Evolutionary conservation across 228 moss, liverwort and hornwort genomes (phyloP).

Genomic region (Sphagnum fallax): DNA sequence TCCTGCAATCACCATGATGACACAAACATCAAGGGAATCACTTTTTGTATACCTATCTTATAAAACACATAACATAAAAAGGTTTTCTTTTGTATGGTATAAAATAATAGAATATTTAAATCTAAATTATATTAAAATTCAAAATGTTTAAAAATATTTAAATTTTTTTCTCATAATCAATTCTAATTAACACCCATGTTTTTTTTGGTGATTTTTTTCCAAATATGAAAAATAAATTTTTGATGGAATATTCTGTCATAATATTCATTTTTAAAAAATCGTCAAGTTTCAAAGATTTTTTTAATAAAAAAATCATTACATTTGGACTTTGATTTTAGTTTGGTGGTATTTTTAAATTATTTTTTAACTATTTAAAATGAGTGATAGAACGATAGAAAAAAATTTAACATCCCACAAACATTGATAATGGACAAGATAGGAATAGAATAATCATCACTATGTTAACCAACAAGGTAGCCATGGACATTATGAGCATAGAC

Average conservation of each 20-base stretch:
- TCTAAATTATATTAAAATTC: no score
- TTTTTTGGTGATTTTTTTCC: no score
- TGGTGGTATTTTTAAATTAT: slow-evolving; percentile 26
- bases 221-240: no score
- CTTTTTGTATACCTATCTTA: no score
- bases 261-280: slow-evolving; percentile 21
- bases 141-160: no score
- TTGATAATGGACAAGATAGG: slow-evolving; percentile 74
- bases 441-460: slow-evolving; percentile 85
- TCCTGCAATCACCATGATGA: slow-evolving; percentile 5
- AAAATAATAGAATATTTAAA: no score
- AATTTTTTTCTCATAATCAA: no score
- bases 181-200: no score
- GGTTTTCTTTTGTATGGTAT: no score
- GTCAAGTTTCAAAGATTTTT: slow-evolving; percentile 17
- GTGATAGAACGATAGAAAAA: slow-evolving; percentile 13
- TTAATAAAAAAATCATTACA: slow-evolving; percentile 12
- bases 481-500: slow-evolving; percentile 81
- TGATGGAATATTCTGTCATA: not conserved
- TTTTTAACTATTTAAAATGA: slow-evolving; percentile 30
- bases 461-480: slow-evolving; percentile 83
- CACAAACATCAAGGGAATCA: no score
- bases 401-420: slow-evolving; percentile 31
- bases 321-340: slow-evolving; percentile 29
- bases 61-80: no score